A percentile compares a stretch with the other conserved stretches of the same genome.
Conservation (phyloP, 371 early-diverging fungal species). For the Rhizopus sp. region DNA sequence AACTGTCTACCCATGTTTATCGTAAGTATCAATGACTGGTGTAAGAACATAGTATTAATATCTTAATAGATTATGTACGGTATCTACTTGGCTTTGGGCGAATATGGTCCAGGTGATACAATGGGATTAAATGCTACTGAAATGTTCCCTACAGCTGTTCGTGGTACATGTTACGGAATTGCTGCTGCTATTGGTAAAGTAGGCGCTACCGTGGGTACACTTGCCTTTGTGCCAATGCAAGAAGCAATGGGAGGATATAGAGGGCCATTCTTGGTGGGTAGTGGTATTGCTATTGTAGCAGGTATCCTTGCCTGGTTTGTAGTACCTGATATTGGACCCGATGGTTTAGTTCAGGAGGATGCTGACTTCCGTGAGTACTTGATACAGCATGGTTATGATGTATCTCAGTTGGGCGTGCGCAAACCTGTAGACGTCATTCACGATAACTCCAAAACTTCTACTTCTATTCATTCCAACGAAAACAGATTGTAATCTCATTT, state of each 20-base stretch:
- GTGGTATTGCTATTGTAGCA: conserved; percentile 38
- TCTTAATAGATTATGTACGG: conserved; percentile 52
- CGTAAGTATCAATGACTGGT: conserved; percentile 14
- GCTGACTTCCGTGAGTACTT: conserved; percentile 54
- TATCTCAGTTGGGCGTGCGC: conserved; percentile 38
- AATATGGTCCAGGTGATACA: conserved; percentile 64
- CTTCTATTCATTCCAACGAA: neutral
- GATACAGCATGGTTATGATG: conserved; percentile 52
- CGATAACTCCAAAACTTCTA: conserved; percentile 1
- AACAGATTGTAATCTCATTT: too few relatives aligned
- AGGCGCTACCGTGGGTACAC: conserved; percentile 54
- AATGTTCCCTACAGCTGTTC: conserved; percentile 58
- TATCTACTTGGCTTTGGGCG: conserved; percentile 58
- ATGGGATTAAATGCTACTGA: conserved; percentile 62
- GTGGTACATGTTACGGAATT: conserved; percentile 67
- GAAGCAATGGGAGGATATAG: conserved; percentile 35
- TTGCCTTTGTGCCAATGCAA: conserved; percentile 46
- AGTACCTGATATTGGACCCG: conserved; percentile 39
- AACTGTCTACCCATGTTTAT: conserved; percentile 64
- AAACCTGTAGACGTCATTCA: conserved; percentile 2
- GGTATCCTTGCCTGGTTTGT: conserved; percentile 35
- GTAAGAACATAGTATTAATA: too few relatives aligned
- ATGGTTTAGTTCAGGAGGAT: conserved; percentile 56
- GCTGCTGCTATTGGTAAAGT: conserved; percentile 60
- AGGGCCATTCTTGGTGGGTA: conserved; percentile 44